Conservation (phyloP, 2,329 filamentous ascomycete genomes). For the Calonectria hawksworthii region DNA sequence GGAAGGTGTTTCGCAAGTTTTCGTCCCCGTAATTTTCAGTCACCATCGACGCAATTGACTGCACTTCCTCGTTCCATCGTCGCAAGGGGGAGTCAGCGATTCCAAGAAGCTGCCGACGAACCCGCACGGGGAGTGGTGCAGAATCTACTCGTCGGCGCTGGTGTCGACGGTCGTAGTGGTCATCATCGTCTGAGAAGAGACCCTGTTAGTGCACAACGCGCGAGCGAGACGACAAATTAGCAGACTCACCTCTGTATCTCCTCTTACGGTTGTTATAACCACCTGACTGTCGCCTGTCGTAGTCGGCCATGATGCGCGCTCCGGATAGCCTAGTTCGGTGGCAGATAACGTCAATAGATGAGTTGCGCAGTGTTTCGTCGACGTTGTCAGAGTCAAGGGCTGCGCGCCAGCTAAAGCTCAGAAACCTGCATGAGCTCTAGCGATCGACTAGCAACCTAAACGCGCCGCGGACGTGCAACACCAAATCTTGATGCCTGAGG, state of each 20-base stretch:
- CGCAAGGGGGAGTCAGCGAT: constrained; percentile 87
- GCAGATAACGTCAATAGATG: constrained; percentile 29
- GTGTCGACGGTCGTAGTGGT: constrained; percentile 81
- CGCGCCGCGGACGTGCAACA: constrained; percentile 19
- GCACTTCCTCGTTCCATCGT: constrained; percentile 83
- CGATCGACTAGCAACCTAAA: constrained; percentile 20
- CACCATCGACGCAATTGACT: constrained; percentile 80
- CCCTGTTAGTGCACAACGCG: constrained; percentile 35
- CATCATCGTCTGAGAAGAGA: constrained; percentile 71
- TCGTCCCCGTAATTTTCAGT: constrained; percentile 89
- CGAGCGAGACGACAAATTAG: constrained; percentile 11
- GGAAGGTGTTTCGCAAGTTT: constrained; percentile 80
- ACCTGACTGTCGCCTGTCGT: constrained; percentile 67
- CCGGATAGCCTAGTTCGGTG: constrained; percentile 21
- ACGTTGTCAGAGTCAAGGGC: constrained; percentile 13
- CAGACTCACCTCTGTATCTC: constrained; percentile 78
- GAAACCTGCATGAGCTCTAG: constrained; percentile 38
- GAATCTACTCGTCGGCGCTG: constrained; percentile 82
- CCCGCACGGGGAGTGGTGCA: constrained; percentile 74
- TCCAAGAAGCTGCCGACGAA: constrained; percentile 83
- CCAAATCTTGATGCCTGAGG: constrained; percentile 38
- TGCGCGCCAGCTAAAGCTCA: constrained; percentile 38
- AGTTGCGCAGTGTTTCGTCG: constrained; percentile 6
- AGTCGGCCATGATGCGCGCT: constrained; percentile 63
- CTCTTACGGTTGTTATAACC: constrained; percentile 79